Evolutionary conservation across 331 rosid species (phyloP).

Genomic region (Arachis monticola): DNA sequence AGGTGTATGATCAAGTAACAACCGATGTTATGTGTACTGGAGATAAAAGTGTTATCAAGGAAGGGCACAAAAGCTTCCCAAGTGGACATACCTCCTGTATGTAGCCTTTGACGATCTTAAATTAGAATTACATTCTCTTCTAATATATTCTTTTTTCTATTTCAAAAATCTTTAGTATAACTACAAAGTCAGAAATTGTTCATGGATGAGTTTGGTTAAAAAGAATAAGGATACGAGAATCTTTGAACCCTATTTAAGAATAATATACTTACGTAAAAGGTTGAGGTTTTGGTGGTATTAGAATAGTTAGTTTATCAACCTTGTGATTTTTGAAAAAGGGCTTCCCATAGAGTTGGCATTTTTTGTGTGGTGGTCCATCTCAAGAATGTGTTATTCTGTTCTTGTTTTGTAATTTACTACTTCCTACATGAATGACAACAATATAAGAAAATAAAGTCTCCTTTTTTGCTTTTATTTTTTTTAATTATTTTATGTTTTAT

Average conservation of each 20-base stretch:
- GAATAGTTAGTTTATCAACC: conserved; percentile 13
- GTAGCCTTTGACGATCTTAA: conserved; percentile 45
- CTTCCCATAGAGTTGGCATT: conserved; percentile 4
- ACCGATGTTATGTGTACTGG: conserved; percentile 74
- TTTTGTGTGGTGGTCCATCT: neutral
- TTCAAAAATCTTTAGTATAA: too few species aligned
- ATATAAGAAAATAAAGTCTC: conserved; percentile 11
- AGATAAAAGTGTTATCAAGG: conserved; percentile 65
- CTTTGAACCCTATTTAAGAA: neutral
- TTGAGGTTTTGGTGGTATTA: conserved; percentile 1
- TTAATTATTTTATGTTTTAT: conserved; percentile 19
- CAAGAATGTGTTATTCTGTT: conserved; percentile 17
- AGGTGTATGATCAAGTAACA: conserved; percentile 70
- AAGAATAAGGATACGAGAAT: neutral
- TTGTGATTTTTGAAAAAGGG: neutral
- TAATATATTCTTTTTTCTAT: too few species aligned
- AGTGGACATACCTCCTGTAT: conserved; percentile 97
- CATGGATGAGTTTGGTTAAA: conserved; percentile 23
- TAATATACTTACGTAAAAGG: neutral
- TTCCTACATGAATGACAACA: conserved; percentile 25
- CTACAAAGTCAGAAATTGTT: conserved; percentile 3
- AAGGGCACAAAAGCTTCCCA: conserved; percentile 98
- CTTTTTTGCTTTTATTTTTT: too few species aligned
- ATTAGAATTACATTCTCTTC: neutral
- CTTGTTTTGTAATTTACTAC: conserved; percentile 27